Percentiles rank a stretch among this genome's conserved stretches.
Conservation (phyloP, 2,329 filamentous ascomycete species). For the Fusarium foetens region DNA sequence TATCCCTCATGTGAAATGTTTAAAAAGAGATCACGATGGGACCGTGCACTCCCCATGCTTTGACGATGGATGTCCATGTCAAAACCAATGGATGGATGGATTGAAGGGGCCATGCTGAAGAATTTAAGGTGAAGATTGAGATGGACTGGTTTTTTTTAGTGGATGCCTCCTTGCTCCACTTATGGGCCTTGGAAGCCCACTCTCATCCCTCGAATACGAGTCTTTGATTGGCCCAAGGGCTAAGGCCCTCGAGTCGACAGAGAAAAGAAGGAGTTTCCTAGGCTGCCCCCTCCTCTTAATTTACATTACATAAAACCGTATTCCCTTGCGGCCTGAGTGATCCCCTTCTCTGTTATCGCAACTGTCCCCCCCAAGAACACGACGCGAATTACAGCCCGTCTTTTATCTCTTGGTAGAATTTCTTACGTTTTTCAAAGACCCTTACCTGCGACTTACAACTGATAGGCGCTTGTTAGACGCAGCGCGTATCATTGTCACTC, state of each 20-base stretch:
- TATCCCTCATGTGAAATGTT: conserved; percentile 27
- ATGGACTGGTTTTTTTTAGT: conserved; percentile 42
- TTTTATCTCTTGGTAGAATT: conserved; percentile 48
- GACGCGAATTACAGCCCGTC: conserved; percentile 45
- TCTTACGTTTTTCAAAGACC: conserved; percentile 46
- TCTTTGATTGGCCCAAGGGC: conserved; percentile 36
- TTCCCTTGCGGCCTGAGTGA: conserved; percentile 43
- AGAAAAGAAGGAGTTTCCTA: conserved; percentile 40
- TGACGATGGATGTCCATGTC: not conserved
- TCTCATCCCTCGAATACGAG: not conserved
- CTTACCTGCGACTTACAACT: conserved; percentile 39
- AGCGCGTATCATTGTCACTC: conserved; percentile 34
- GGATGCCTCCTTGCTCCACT: conserved; percentile 31
- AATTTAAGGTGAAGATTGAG: conserved; percentile 35
- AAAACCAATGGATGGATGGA: not conserved
- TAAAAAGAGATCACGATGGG: conserved; percentile 16
- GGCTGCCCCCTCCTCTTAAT: conserved; percentile 46
- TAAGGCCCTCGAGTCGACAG: conserved; percentile 28
- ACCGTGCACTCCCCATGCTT: conserved; percentile 18
- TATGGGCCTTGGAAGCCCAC: conserved; percentile 16
- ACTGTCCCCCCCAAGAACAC: conserved; percentile 43
- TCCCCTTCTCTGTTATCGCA: conserved; percentile 48
- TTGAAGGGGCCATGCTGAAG: conserved; percentile 2
- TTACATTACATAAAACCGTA: conserved; percentile 54
- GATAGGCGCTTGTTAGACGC: conserved; percentile 46